phyloP scores from a whole-genome alignment of 176 grass and related monocot species.

The Elymus sibiricus region DNA sequence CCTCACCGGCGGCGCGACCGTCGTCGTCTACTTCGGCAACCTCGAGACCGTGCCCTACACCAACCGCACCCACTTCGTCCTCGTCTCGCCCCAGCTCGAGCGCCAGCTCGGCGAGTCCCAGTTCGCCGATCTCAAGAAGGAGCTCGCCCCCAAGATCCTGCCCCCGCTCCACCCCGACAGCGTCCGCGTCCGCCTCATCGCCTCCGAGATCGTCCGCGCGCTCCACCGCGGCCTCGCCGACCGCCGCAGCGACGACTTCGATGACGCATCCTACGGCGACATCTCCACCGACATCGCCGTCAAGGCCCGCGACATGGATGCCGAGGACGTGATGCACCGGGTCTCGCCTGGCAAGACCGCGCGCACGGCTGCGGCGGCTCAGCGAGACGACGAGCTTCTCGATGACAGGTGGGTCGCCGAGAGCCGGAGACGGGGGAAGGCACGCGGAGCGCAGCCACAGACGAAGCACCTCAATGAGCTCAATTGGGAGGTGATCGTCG shows the following conservation, averaged over 20 bases:
- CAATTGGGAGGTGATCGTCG: slow-evolving; percentile 95
- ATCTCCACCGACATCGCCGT: slow-evolving; percentile 28
- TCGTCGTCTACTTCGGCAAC: slow-evolving; percentile 71
- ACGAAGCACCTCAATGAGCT: slow-evolving; percentile 69
- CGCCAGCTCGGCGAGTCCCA: slow-evolving; percentile 77
- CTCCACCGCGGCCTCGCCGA: slow-evolving; percentile 57
- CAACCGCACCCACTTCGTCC: slow-evolving; percentile 70
- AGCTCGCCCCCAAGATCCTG: slow-evolving; percentile 70
- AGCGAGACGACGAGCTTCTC: slow-evolving; percentile 73
- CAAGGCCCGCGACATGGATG: slow-evolving; percentile 24
- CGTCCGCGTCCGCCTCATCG: slow-evolving; percentile 80
- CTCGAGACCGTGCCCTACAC: slow-evolving; percentile 90
- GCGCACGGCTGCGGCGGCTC: slow-evolving; percentile 18
- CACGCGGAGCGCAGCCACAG: slow-evolving; percentile 22
- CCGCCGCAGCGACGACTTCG: slow-evolving; percentile 2
- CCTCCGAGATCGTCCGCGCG: slow-evolving; percentile 69
- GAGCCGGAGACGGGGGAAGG: slow-evolving; percentile 51
- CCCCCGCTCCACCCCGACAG: slow-evolving; percentile 90
- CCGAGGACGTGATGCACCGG: slow-evolving; percentile 15
- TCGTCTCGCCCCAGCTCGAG: slow-evolving; percentile 64
- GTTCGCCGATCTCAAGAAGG: slow-evolving; percentile 61
- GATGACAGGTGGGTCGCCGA: slow-evolving; percentile 83
- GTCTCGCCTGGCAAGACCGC: slow-evolving; percentile 23
- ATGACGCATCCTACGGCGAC: slow-evolving; percentile 46
- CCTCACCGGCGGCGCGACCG: slow-evolving; percentile 29